Conservation (phyloP, 768 basidiomycete genomes). For the Cystobasidium ongulense region DNA sequence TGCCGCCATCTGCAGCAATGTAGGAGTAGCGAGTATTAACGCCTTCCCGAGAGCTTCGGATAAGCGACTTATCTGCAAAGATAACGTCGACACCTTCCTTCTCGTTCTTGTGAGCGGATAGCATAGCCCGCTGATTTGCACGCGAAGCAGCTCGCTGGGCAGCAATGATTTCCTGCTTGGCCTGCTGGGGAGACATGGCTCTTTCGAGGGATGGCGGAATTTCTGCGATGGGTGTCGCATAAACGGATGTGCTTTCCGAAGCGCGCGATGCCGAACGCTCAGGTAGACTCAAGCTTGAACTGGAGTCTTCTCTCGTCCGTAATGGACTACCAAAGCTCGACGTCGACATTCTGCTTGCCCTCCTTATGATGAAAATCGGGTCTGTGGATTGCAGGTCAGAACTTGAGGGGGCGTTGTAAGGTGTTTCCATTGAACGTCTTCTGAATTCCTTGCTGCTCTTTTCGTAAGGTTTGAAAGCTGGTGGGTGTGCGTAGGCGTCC, state of each 20-base stretch:
- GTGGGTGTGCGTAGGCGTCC: constrained; percentile 64
- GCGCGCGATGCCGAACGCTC: not conserved
- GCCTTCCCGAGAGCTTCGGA: constrained; percentile 73
- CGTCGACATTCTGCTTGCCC: constrained; percentile 48
- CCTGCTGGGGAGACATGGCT: constrained; percentile 41
- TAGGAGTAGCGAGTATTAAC: constrained; percentile 70
- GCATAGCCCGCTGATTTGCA: constrained; percentile 75
- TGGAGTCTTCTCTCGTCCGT: not conserved
- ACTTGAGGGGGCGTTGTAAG: constrained; percentile 48
- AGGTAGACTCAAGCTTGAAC: not conserved
- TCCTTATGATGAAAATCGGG: constrained; percentile 80
- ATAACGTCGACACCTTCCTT: constrained; percentile 81
- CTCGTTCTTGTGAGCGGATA: constrained; percentile 74
- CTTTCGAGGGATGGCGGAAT: constrained; percentile 8
- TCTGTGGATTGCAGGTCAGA: constrained; percentile 75
- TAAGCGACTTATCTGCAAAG: constrained; percentile 70
- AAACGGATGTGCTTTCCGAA: constrained; percentile 22
- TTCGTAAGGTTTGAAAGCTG: constrained; percentile 59
- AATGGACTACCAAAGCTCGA: not conserved
- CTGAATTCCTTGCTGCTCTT: constrained; percentile 58
- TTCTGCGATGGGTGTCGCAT: constrained; percentile 42
- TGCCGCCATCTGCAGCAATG: constrained; percentile 73
- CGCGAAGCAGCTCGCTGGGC: constrained; percentile 79
- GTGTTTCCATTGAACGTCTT: constrained; percentile 70
- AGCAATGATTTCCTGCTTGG: constrained; percentile 82